Evolutionary conservation across 1,284 basidiomycete genomes (phyloP), one percentile per base, ranked within the genome.

Genomic region (Xanthoconium separans): DNA sequence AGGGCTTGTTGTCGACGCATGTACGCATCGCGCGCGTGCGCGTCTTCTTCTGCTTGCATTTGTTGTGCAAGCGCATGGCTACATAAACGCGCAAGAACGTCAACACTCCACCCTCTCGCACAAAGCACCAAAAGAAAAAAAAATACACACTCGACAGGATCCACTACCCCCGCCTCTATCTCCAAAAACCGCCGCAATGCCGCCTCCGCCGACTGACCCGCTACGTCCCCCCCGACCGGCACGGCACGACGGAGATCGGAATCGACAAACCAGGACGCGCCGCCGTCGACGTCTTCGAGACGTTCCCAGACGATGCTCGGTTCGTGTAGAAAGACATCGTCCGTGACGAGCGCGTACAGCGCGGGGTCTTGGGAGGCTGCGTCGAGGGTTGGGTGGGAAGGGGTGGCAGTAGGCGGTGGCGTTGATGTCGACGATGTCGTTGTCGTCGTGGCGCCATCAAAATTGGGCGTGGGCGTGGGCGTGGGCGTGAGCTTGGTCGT

Each of bases 251-350:
- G 66, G 56, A 93, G 88, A 41, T 82, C 74, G 1, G 81, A 78
- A 67, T 93, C 90, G 22, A 89, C 89, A 63, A 93, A 95, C 4
- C 81, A 81, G 16, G 87, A 83, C 55, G 75, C 82, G 4, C 80
- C 78, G 2, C 92, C 91, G 58, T 95, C 92, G 39, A 95, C 81
- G 63, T 97, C 94, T 61, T 91, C 90, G 22, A 96, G 73, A 16
- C 86, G 83, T 72, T 96, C 93, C 93, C 94, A 95, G 5, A 95
- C 83, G 27, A 95, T 83, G 18, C 83, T 82, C 0, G 85, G 76
- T 65, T 95, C 92, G 60, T 84, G 71, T 15, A 88, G 71, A 68
- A 95, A 93, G 22, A 85, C 81, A 46, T 89, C 78, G 69, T 95
- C 94, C 0, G 92, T 93, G 8, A 87, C 90, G 55, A 95, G 84